Conservation (phyloP, 2,329 filamentous ascomycete species). For the Apiospora sp. region DNA sequence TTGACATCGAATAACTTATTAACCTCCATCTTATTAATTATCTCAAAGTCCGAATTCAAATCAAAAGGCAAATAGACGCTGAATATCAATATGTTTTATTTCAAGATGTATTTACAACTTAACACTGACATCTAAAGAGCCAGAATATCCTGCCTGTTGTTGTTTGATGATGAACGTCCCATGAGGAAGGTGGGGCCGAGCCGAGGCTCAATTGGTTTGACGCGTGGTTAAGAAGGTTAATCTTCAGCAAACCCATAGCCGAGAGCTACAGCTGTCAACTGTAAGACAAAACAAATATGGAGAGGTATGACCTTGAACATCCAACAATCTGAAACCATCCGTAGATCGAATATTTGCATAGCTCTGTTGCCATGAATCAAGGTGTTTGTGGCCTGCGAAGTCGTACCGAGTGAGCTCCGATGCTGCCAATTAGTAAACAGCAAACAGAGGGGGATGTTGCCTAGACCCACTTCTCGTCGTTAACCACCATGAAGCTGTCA, state of each 20-base stretch:
- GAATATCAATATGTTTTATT: background rate
- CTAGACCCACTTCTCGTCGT: constrained; percentile 14
- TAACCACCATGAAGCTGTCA: constrained; percentile 11
- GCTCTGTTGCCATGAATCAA: background rate
- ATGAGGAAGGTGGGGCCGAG: constrained; percentile 13
- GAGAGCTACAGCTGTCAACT: background rate
- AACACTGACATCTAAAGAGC: background rate
- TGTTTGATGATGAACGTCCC: background rate
- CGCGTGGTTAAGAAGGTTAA: background rate
- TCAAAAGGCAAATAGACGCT: background rate
- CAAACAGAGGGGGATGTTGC: background rate
- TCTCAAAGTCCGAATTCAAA: background rate
- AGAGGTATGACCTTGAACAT: background rate
- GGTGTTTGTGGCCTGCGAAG: background rate
- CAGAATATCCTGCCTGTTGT: background rate
- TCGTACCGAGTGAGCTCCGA: background rate
- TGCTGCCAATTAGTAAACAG: background rate
- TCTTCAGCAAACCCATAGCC: background rate
- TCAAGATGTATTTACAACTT: background rate
- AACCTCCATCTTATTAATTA: constrained; percentile 57
- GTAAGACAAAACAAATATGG: background rate
- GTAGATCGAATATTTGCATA: background rate
- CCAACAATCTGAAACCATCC: background rate
- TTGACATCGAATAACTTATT: constrained; percentile 66
- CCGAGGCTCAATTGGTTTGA: constrained; percentile 14